Evolutionary conservation across 768 basidiomycete species (phyloP).

Genomic region (Agaricus sinodeliciosus): DNA sequence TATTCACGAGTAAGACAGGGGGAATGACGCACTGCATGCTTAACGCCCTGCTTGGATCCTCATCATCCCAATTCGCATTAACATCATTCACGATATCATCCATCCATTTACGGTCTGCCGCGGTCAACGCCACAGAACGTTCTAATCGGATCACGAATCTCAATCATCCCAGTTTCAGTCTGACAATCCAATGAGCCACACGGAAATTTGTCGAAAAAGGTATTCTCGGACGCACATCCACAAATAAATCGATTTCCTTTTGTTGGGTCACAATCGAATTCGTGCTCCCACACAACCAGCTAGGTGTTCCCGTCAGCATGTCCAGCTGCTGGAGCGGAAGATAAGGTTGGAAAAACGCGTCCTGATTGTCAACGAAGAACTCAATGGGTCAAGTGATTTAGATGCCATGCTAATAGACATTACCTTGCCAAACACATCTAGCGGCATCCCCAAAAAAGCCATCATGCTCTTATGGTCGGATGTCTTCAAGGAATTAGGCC

Average conservation of each 20-base stretch:
- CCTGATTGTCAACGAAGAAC: conserved; percentile 35
- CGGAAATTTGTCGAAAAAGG: not conserved
- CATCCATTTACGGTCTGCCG: conserved; percentile 97
- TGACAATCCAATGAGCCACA: conserved; percentile 23
- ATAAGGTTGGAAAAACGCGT: conserved; percentile 97
- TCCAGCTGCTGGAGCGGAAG: conserved; percentile 93
- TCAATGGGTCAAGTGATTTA: not conserved
- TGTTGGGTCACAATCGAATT: conserved; percentile 95
- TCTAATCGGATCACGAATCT: conserved; percentile 83
- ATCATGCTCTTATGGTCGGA: conserved; percentile 89
- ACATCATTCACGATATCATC: conserved; percentile 89
- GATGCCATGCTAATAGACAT: not conserved
- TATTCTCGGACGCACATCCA: conserved; percentile 54
- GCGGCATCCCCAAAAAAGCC: conserved; percentile 87
- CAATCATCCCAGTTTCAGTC: conserved; percentile 83
- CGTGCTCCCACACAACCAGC: conserved; percentile 93
- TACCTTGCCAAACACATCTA: conserved; percentile 91
- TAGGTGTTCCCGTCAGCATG: conserved; percentile 67
- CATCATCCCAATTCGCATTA: conserved; percentile 70
- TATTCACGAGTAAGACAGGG: not conserved
- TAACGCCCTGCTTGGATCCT: conserved; percentile 46
- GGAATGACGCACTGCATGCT: conserved; percentile 56
- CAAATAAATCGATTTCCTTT: conserved; percentile 82
- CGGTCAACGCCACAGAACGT: conserved; percentile 69
- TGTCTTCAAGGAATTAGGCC: conserved; percentile 77